Conservation (phyloP, 148 eudicot species). For the Limonium bicolor region DNA sequence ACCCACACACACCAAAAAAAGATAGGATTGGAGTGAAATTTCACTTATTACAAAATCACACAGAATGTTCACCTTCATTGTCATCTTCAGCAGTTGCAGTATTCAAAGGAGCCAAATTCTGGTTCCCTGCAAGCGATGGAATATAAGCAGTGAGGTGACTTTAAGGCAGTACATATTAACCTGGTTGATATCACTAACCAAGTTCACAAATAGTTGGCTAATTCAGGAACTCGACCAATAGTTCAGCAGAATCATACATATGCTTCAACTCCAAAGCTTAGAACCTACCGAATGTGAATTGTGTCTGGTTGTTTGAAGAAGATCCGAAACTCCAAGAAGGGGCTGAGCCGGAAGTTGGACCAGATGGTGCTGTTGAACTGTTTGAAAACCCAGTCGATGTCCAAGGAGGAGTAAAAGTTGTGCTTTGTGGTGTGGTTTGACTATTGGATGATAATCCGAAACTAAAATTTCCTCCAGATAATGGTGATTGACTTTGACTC, state of each 20-base stretch:
- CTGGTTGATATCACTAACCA: no score
- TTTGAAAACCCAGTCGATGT: slow-evolving; percentile 7
- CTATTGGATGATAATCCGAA: slow-evolving; percentile 21
- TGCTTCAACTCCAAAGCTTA: neutral
- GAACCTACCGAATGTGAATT: slow-evolving; percentile 55
- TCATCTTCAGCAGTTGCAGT: no score
- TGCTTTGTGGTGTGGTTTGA: slow-evolving; percentile 14
- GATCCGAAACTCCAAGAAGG: slow-evolving; percentile 19
- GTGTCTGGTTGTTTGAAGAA: slow-evolving; percentile 17
- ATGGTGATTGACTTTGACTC: slow-evolving; percentile 6
- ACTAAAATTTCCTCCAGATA: slow-evolving; percentile 10
- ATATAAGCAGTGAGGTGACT: no score
- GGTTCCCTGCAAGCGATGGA: no score
- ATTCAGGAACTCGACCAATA: neutral
- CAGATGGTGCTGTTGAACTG: slow-evolving; percentile 10
- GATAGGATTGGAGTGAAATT: no score
- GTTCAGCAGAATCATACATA: neutral
- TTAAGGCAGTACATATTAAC: no score
- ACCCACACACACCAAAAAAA: no score
- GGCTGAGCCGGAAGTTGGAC: slow-evolving; percentile 12
- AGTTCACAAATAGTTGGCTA: neutral
- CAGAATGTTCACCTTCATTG: no score
- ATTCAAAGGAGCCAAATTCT: no score
- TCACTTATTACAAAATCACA: no score
- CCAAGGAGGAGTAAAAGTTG: slow-evolving; percentile 8